Conservation (phyloP, 345 rosid genomes). For the Syzygium jambos region DNA sequence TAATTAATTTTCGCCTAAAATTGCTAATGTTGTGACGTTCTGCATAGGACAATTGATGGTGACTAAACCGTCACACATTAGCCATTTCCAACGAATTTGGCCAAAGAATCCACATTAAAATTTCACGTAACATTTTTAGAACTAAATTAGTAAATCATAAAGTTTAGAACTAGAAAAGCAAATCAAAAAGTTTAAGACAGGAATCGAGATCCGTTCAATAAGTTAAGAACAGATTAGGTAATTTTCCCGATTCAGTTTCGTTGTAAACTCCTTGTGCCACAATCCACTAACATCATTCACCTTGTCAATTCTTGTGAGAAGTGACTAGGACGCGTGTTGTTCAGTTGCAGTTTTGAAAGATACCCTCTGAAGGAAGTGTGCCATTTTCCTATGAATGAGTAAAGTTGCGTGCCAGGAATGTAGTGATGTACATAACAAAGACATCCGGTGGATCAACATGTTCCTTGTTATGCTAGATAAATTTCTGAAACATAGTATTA, state of each 20-base stretch:
- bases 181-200: accelerated
- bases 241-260: background rate
- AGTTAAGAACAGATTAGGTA: accelerated
- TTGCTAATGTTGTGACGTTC: background rate
- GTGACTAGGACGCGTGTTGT: background rate
- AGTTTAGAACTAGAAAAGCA: too few relatives aligned
- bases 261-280: background rate
- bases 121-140: accelerated
- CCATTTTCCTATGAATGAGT: background rate
- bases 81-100: accelerated
- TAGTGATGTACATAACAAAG: too few relatives aligned
- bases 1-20: accelerated
- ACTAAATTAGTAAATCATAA: background rate
- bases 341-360: background rate
- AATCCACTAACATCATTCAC: background rate
- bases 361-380: background rate
- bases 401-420: background rate
- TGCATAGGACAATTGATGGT: accelerated
- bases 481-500: too few relatives aligned
- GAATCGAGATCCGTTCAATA: accelerated
- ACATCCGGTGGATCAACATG: too few relatives aligned
- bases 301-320: background rate
- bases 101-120: accelerated
- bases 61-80: accelerated
- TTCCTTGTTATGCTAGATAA: too few relatives aligned